A percentile compares a stretch with the other conserved stretches of the same genome.
phyloP scores from a whole-genome alignment of 805 yeast species.

The Zygosaccharomyces siamensis region DNA sequence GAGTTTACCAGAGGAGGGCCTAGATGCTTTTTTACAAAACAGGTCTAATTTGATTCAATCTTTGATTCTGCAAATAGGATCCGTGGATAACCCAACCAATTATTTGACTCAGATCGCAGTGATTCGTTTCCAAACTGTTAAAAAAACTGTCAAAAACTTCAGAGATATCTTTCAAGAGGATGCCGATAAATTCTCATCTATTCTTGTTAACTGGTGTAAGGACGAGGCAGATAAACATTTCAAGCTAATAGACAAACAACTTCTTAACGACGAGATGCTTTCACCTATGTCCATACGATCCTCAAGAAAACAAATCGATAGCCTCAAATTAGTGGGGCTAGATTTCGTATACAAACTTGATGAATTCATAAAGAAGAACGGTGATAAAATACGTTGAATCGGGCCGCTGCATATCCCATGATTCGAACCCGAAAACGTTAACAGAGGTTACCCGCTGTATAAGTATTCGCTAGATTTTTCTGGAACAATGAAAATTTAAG shows the following conservation, averaged over 20 bases:
- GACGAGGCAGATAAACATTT: constrained; percentile 58
- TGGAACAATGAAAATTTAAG: constrained; percentile 2
- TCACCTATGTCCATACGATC: constrained; percentile 53
- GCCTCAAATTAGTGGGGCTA: constrained; percentile 60
- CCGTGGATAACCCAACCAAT: constrained; percentile 50
- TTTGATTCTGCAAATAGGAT: constrained; percentile 45
- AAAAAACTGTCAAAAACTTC: constrained; percentile 53
- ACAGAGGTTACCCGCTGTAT: neutral
- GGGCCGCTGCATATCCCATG: neutral
- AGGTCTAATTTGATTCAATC: constrained; percentile 44
- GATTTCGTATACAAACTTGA: constrained; percentile 69
- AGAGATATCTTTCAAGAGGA: constrained; percentile 44
- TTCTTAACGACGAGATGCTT: constrained; percentile 55
- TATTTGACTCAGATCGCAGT: constrained; percentile 60
- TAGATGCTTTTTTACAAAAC: constrained; percentile 44
- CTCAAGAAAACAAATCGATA: constrained; percentile 54
- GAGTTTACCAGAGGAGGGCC: constrained; percentile 45
- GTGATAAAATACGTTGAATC: constrained; percentile 11
- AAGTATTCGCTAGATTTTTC: constrained; percentile 3
- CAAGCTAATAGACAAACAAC: constrained; percentile 56
- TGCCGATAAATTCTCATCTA: constrained; percentile 40
- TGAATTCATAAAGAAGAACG: constrained; percentile 30
- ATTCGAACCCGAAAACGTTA: neutral
- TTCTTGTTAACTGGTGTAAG: constrained; percentile 75
- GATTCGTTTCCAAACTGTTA: constrained; percentile 56